phyloP scores from a whole-genome alignment of 345 rosid species.

The Lepidium aucheri region DNA sequence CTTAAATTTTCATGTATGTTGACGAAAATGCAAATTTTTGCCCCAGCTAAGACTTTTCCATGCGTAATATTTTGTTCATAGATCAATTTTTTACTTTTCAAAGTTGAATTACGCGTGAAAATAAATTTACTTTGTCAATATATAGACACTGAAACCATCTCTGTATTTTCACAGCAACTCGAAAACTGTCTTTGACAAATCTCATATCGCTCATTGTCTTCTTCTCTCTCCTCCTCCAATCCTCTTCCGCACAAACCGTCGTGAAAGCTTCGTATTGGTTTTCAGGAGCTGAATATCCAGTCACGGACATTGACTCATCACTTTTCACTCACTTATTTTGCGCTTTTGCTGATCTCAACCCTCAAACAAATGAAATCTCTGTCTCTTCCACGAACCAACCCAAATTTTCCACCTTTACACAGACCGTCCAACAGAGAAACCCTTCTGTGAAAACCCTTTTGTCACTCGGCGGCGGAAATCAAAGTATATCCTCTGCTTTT shows the following conservation, averaged over 20 bases:
- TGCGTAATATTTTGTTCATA: not conserved
- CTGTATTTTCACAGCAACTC: not conserved
- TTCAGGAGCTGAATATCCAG: conserved; percentile 17
- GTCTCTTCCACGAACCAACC: conserved; percentile 35
- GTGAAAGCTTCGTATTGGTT: conserved; percentile 50
- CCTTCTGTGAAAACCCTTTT: conserved; percentile 41
- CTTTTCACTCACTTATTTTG: conserved; percentile 52
- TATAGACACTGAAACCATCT: not conserved
- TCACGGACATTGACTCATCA: conserved; percentile 35
- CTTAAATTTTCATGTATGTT: not conserved
- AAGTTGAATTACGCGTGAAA: not conserved
- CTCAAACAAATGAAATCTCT: conserved; percentile 30
- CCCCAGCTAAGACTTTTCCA: not conserved
- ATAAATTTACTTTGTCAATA: not conserved
- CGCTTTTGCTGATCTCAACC: conserved; percentile 39
- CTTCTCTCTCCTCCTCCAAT: conserved; percentile 7
- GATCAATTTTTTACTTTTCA: not conserved
- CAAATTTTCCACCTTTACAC: conserved; percentile 41
- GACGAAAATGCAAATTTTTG: not conserved
- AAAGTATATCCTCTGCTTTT: conserved; percentile 1
- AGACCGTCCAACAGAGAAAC: conserved; percentile 36
- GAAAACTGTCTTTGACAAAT: not conserved
- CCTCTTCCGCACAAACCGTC: conserved; percentile 24
- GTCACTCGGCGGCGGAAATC: conserved; percentile 46
- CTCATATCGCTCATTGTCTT: not conserved